Evolutionary conservation across 2,329 filamentous ascomycete genomes (phyloP).

Genomic region (Aspergillus aculeatinus): DNA sequence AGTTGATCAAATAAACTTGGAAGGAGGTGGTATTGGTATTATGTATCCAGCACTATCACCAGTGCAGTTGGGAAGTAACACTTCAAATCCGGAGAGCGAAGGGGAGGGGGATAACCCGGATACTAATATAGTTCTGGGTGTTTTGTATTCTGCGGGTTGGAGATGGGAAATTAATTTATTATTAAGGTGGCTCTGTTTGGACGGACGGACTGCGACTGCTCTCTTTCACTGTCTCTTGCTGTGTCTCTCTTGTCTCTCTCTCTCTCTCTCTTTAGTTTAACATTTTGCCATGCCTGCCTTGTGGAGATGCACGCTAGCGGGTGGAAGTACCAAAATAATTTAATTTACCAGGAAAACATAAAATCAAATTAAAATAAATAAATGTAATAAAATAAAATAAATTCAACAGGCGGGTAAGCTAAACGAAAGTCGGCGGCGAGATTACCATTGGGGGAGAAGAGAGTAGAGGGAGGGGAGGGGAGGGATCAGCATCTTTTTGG

Average conservation of each 20-base stretch:
- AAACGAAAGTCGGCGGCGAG: not conserved
- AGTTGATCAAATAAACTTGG: not conserved
- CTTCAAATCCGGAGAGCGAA: not conserved
- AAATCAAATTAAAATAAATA: not conserved
- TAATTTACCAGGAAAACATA: not conserved
- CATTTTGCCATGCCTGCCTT: constrained; percentile 11
- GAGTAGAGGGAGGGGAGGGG: not conserved
- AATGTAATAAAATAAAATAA: not conserved
- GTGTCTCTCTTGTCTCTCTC: not conserved
- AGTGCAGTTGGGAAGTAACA: not conserved
- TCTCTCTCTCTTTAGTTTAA: not conserved
- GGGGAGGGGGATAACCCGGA: not conserved
- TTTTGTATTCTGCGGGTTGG: not conserved
- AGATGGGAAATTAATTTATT: not conserved
- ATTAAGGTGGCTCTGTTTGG: not conserved
- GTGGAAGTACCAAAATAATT: constrained; percentile 6
- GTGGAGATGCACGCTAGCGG: constrained; percentile 10
- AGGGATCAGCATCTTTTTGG: not conserved
- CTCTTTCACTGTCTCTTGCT: not conserved
- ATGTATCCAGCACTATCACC: not conserved
- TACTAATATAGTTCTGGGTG: not conserved
- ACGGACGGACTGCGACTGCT: not conserved
- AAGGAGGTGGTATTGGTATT: not conserved
- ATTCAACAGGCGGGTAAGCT: not conserved
- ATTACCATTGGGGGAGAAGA: not conserved